Base-by-base conservation (phyloP, 2,329 filamentous ascomycete species). In the Hypoxylon sp. region DNA sequence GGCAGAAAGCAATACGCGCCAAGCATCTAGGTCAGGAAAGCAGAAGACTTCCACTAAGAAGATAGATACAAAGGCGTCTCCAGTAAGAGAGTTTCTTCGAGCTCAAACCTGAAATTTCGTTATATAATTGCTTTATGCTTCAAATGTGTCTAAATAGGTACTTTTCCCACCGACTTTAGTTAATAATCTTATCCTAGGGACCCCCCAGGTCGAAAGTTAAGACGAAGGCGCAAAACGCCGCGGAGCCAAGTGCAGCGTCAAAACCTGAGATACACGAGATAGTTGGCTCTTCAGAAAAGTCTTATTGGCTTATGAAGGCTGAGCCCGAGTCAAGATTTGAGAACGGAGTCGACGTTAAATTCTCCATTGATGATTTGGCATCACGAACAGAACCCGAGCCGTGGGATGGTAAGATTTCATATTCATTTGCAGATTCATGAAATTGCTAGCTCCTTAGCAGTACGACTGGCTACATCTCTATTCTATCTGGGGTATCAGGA, bases 331-430 rank as follows among this genome's bases (percentile, higher is more conserved):
- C 94, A 3, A 91, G 96, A 5, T 82, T 94, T 14, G 94, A 97
- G 78, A 95, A 94, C 60, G 95, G 94, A 0, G 84, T 92, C 55
- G 94, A 98, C 77, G 93, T 98, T 50, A 92, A 90, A 73, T 99
- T 98, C 81, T 97, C 94, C 0, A 98, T 99, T 75, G 94, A 98
- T 75, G 94, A 98, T 78, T 82, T 99, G 37, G 86, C 87, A 13
- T 87, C 88, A 0, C 91, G 89, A 75, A 89, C 84, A 0, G 86
- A 88, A 74, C 94, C 95, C 1, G 95, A 98, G 77, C 91, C 93
- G 0, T 99, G 96, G 96, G 92, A 97, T 81, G 96, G 93, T 92
- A 82, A 77, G 88, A 84, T 42, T 76, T 64, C 33, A 53, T 3
- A 24, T 29, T 54, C n/a, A 50, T 33, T n/a, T 31, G 31, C 14